Evolutionary conservation across 2,329 filamentous ascomycete species (phyloP).

Genomic region (Diplodia seriata): DNA sequence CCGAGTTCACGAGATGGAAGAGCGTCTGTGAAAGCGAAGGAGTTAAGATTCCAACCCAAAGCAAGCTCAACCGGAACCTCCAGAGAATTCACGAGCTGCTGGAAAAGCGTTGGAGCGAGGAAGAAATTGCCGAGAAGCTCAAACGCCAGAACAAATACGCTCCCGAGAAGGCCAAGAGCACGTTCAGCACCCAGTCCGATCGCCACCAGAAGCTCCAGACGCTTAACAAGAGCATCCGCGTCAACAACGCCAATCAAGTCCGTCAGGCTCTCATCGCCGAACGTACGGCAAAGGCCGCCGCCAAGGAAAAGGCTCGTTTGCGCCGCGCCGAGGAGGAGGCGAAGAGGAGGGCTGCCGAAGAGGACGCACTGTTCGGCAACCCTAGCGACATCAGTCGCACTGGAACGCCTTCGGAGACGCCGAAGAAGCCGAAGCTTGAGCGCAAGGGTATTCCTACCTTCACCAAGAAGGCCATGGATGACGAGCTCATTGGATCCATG

Average conservation of each 20-base stretch:
- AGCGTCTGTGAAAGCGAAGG: slow-evolving; percentile 70
- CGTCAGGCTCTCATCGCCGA: slow-evolving; percentile 89
- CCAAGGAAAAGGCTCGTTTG: slow-evolving; percentile 44
- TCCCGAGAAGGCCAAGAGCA: slow-evolving; percentile 69
- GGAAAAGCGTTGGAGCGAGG: slow-evolving; percentile 80
- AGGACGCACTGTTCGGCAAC: slow-evolving; percentile 57
- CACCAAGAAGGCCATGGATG: slow-evolving; percentile 79
- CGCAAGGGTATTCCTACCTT: slow-evolving; percentile 69
- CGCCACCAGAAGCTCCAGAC: slow-evolving; percentile 80
- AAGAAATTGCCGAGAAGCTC: slow-evolving; percentile 81
- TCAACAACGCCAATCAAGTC: slow-evolving; percentile 85
- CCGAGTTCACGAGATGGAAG: slow-evolving; percentile 84
- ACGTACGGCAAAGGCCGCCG: slow-evolving; percentile 48
- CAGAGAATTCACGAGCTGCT: slow-evolving; percentile 81
- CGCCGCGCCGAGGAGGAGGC: slow-evolving; percentile 62
- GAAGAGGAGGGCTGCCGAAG: slow-evolving; percentile 46
- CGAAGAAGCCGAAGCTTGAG: slow-evolving; percentile 58
- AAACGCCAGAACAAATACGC: slow-evolving; percentile 65
- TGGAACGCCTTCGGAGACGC: slow-evolving; percentile 57
- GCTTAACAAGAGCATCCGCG: slow-evolving; percentile 84
- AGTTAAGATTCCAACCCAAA: slow-evolving; percentile 75
- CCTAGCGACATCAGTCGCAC: slow-evolving; percentile 54
- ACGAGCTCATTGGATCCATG: slow-evolving; percentile 88
- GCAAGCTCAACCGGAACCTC: slow-evolving; percentile 73
- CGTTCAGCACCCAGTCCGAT: slow-evolving; percentile 56